These are phyloP conservation scores for Fusarium irregulare DNA, from an alignment of 2,329 filamentous ascomycete genomes.

Conservation along the genomic window DNA sequence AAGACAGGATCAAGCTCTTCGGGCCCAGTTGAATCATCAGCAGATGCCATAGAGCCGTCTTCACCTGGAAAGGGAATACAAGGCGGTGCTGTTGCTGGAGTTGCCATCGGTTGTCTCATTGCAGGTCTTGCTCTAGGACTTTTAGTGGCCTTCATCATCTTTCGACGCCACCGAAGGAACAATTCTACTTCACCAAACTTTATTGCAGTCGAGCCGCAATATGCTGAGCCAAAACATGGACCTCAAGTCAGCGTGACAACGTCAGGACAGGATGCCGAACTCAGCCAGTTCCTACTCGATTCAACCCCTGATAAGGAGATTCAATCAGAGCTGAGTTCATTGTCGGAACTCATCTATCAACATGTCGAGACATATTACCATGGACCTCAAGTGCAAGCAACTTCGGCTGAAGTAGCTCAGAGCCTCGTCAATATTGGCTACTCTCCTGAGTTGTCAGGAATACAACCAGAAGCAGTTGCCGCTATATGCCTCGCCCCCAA, in stretches of 20 bases:
- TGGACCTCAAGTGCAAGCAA: constrained; percentile 35
- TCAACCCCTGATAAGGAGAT: constrained; percentile 53
- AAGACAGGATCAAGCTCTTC: too few species aligned
- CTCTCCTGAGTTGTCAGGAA: constrained; percentile 11
- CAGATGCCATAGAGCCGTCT: background rate
- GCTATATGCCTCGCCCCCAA: constrained; percentile 48
- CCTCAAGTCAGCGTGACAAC: constrained; percentile 21
- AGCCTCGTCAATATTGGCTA: constrained; percentile 47
- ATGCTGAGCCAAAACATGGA: constrained; percentile 6
- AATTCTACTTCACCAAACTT: background rate
- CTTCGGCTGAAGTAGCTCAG: constrained; percentile 35
- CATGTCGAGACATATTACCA: constrained; percentile 57
- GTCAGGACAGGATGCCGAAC: constrained; percentile 34
- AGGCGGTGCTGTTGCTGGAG: constrained; percentile 44
- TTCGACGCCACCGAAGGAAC: constrained; percentile 28
- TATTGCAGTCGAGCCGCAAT: background rate
- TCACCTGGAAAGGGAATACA: constrained; percentile 11
- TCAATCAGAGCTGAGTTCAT: constrained; percentile 47
- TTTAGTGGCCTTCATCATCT: constrained; percentile 44
- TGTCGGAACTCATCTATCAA: constrained; percentile 52
- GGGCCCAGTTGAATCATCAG: too few species aligned
- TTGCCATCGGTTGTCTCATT: constrained; percentile 47
- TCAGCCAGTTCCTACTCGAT: constrained; percentile 54
- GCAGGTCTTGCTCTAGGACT: constrained; percentile 46
- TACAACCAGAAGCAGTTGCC: constrained; percentile 38